Base-by-base conservation (phyloP, 2,329 filamentous ascomycete genomes). In the Fusarium brachygibbosum region DNA sequence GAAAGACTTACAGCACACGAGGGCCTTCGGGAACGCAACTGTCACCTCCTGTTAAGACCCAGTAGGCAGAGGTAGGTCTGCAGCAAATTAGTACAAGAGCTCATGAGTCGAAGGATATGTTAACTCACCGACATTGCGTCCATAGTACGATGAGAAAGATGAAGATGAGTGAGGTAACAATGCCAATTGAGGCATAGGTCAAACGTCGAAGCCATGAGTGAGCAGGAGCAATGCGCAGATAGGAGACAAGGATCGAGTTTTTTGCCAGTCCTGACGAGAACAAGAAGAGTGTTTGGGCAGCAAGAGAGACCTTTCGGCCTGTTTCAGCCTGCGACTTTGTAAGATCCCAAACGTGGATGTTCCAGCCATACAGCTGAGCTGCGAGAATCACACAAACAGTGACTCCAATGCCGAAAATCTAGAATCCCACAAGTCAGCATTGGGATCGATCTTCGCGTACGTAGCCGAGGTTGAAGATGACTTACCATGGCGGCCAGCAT, bases 221-320 rank as follows among this genome's bases (percentile, higher is more conserved):
- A 12, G 62, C 51, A 0, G 77, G 76, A 2, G 79, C 80, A n/a
- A 83, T 78, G 13, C 81, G 75, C 4, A 82, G 72, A 58, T 83
- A 83, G 31, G 78, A 80, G 5, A 76, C 58, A 4, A 83, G 74
- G 31, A 83, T 82, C 2, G 81, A 82, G 4, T 78, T 55, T 59
- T 83, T 83, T 19, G 79, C 76, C 3, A 81, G 63, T 1, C 74
- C 75, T 0, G 80, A 81, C 8, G 80, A 76, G 23, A 80, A 77
- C 10, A 82, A 46, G 60, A 82, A 83, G 9, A 82, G 69, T 17
- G 77, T 78, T 69, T 82, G 80, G 2, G 73, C 79, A 8, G 80
- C 79, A 14, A 82, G 74, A 14, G 81, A 82, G 16, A 82, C 75
- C 62, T 82, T 69, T 25, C 75, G 66, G 4, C 79, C 79, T 16